phyloP scores from a whole-genome alignment of 345 rosid species.

The Garcia nutans region DNA sequence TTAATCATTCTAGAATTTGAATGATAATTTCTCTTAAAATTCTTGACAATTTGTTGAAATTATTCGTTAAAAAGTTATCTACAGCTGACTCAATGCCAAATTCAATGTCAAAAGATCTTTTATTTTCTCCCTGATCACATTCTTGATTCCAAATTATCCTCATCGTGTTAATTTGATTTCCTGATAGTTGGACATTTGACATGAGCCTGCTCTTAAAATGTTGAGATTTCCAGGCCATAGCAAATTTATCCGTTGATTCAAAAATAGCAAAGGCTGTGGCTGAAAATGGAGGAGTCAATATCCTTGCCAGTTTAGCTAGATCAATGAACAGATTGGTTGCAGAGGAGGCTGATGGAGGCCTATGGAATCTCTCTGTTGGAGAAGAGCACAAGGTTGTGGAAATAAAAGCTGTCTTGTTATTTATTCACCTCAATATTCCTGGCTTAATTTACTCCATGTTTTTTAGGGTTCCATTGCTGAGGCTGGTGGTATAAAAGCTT shows the following conservation, averaged over 20 bases:
- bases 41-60: not conserved
- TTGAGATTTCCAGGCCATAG: slow-evolving; percentile 33
- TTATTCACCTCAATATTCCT: slow-evolving; percentile 1
- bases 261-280: slow-evolving; percentile 42
- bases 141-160: slow-evolving; percentile 1
- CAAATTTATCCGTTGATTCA: slow-evolving; percentile 41
- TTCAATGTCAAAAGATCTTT: not conserved
- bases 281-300: slow-evolving; percentile 34
- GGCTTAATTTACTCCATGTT: slow-evolving; percentile 4
- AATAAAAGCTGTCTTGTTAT: slow-evolving; percentile 7
- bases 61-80: not conserved
- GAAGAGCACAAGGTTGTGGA: slow-evolving; percentile 45
- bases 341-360: slow-evolving; percentile 48
- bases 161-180: slow-evolving; percentile 10
- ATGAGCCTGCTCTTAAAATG: not conserved
- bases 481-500: slow-evolving; percentile 41
- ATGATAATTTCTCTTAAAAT: not conserved
- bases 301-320: slow-evolving; percentile 36
- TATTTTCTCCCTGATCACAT: not conserved
- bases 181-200: not conserved
- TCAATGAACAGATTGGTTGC: slow-evolving; percentile 40
- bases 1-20: not conserved
- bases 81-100: not conserved
- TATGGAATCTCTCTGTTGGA: slow-evolving; percentile 50
- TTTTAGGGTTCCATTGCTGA: slow-evolving; percentile 39